Percentiles rank a stretch among this genome's conserved stretches.
Evolutionary conservation across 2,329 filamentous ascomycete genomes (phyloP).

Genomic region (Calonectria hongkongensis): DNA sequence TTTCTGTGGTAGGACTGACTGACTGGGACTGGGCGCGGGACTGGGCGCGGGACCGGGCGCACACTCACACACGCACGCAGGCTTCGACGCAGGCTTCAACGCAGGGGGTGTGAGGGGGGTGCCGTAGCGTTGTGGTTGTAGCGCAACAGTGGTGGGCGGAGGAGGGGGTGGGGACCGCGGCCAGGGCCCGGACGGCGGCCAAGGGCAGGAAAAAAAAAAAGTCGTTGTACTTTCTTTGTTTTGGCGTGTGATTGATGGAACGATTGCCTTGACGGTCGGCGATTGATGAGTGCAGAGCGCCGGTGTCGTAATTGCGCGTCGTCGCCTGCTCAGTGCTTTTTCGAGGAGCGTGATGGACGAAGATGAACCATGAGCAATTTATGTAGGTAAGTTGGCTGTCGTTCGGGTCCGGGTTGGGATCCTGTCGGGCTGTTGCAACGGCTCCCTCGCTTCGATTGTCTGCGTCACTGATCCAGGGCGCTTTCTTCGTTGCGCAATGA

Average conservation of each 20-base stretch:
- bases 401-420: constrained; percentile 7
- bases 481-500: constrained; percentile 21
- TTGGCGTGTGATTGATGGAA: constrained; percentile 31
- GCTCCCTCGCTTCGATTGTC: constrained; percentile 11
- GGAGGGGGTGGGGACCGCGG: constrained; percentile 40
- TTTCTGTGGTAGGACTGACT: constrained; percentile 39
- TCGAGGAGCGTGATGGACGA: constrained; percentile 12
- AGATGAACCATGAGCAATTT: constrained; percentile 14
- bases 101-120: constrained; percentile 40
- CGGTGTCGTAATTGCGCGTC: constrained; percentile 20
- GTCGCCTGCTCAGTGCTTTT: constrained; percentile 24
- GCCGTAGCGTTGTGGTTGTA: constrained; percentile 34
- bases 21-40: constrained; percentile 40
- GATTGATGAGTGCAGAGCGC: constrained; percentile 12
- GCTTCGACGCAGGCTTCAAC: constrained; percentile 23
- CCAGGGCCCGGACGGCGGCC: constrained; percentile 14
- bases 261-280: constrained; percentile 26
- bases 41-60: constrained; percentile 34
- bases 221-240: constrained; percentile 9
- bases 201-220: constrained; percentile 18
- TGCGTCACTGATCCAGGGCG: constrained; percentile 18
- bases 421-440: constrained; percentile 16
- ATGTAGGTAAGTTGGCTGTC: not conserved
- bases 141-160: constrained; percentile 32
- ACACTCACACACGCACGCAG: constrained; percentile 36